A percentile compares a stretch with the other conserved stretches of the same genome.
Conservation (phyloP, 805 yeast genomes). For the Wickerhamomyces sydowiorum region DNA sequence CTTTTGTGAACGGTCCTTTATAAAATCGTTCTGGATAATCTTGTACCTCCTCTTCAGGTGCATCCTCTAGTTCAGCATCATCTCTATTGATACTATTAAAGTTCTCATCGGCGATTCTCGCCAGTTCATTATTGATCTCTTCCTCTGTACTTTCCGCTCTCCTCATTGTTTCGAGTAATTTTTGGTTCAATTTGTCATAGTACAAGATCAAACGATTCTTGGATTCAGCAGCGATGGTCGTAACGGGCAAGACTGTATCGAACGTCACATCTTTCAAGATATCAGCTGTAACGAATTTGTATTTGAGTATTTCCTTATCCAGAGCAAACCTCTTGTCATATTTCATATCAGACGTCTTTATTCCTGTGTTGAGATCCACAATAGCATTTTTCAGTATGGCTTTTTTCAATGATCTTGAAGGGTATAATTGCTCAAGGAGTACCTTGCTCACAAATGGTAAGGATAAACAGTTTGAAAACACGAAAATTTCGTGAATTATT, state of each 20-base stretch:
- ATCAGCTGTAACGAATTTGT: conserved; percentile 19
- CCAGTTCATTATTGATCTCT: conserved; percentile 11
- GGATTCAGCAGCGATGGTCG: conserved; percentile 9
- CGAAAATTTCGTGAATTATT: conserved; percentile 33
- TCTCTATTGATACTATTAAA: conserved; percentile 2
- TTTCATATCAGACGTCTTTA: not conserved
- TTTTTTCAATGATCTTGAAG: conserved; percentile 19
- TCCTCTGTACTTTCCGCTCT: conserved; percentile 9
- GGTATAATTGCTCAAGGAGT: conserved; percentile 21
- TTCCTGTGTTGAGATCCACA: conserved; percentile 12
- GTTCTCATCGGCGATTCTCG: conserved; percentile 15
- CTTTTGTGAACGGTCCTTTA: conserved; percentile 4
- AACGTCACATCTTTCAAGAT: conserved; percentile 19
- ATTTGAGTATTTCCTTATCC: conserved; percentile 11
- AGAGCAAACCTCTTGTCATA: conserved; percentile 11
- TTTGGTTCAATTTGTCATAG: conserved; percentile 13
- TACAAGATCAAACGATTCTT: conserved; percentile 11
- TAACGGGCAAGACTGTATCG: conserved; percentile 21
- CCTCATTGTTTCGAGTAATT: conserved; percentile 8
- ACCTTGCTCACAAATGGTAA: conserved; percentile 31
- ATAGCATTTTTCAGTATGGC: conserved; percentile 15
- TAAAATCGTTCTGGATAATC: conserved; percentile 16
- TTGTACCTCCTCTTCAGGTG: conserved; percentile 6
- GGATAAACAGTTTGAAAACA: conserved; percentile 28
- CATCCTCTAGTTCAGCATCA: conserved; percentile 10